Percentiles rank a stretch among this genome's conserved stretches.
Evolutionary conservation across 2,329 filamentous ascomycete species (phyloP).

Genomic region (Aspergillus persii): DNA sequence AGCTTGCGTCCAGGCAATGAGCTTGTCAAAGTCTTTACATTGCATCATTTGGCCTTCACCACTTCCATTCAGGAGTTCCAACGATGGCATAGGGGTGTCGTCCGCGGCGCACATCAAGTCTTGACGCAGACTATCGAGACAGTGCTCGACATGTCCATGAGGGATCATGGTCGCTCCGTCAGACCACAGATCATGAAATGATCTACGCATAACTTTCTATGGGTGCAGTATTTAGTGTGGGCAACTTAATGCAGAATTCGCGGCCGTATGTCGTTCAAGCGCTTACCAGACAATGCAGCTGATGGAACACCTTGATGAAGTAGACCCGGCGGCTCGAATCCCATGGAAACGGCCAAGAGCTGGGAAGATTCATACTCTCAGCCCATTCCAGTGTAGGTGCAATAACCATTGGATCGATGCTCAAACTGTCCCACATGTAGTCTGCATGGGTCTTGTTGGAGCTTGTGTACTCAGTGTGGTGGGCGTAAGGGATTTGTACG

Average conservation of each 20-base stretch:
- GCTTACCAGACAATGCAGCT: constrained; percentile 7
- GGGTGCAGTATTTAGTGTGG: not conserved
- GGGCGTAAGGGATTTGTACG: not conserved
- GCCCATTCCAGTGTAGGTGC: constrained; percentile 4
- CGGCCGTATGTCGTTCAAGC: not conserved
- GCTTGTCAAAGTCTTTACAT: constrained; percentile 3
- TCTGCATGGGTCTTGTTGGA: constrained; percentile 1
- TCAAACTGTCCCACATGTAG: constrained; percentile 4
- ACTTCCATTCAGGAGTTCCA: not conserved
- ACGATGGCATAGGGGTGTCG: constrained; percentile 6
- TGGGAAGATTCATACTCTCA: not conserved
- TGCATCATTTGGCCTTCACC: constrained; percentile 5
- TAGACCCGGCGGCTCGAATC: constrained; percentile 4
- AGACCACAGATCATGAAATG: not conserved
- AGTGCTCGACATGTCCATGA: constrained; percentile 4
- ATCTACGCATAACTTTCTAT: not conserved
- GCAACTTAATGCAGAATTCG: not conserved
- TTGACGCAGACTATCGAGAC: constrained; percentile 4
- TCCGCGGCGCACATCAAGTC: constrained; percentile 5
- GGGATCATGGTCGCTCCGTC: not conserved
- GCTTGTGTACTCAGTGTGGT: constrained; percentile 3
- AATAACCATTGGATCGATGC: constrained; percentile 3
- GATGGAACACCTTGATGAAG: constrained; percentile 8
- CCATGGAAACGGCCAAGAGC: constrained; percentile 5
- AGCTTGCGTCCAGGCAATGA: constrained; percentile 2